Base-by-base conservation (phyloP, 345 rosid genomes). In the Pugionium cornutum region DNA sequence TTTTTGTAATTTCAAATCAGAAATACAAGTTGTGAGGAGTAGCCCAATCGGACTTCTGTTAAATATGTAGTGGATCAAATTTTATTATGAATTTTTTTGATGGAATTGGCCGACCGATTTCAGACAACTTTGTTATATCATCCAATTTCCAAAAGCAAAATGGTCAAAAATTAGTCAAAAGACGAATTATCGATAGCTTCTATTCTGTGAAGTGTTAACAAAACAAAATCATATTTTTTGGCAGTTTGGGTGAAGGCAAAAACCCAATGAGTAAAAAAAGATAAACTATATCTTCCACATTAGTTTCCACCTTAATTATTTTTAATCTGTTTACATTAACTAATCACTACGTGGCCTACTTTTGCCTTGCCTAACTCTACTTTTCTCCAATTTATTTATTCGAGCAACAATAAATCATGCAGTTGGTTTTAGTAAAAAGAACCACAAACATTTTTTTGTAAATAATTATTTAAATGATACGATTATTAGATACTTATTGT, bases 171-270 rank as follows among this genome's bases (percentile, higher is more conserved):
- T 34, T 34, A 34, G 4, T 34, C 3, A 34, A 5, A 3, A 34
- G 36, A 5, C 5, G 3, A 34, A 34, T 34, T 34, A 3, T 34
- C 5, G 18, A 34, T 34, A 5, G 3, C 36, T 34, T 34, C 36
- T 5, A 34, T 34, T 3, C 5, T 18, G 18, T 18, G 18, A 18
- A 18, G 18, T 18, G 18, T 18, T 18, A 18, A 18, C 18, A 18
- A 18, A 18, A 18, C 18, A 18, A 18, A 34, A 34, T 34, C 36
- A 34, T 76, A 67, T 54, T 68, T 75, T 45, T 50, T 48, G 47
- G 32, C 26, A 69, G 73, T 68, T 84, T 83, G 83, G 85, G 81
- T 79, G 79, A 73, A 69, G 80, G 79, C 78, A 77, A 72, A 77
- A 69, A 36, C 6, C 36, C 30, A 53, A 55, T 58, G 61, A 4